Conservation (phyloP, 441 rosid genomes). For the Bocquillonia castaneifolia region DNA sequence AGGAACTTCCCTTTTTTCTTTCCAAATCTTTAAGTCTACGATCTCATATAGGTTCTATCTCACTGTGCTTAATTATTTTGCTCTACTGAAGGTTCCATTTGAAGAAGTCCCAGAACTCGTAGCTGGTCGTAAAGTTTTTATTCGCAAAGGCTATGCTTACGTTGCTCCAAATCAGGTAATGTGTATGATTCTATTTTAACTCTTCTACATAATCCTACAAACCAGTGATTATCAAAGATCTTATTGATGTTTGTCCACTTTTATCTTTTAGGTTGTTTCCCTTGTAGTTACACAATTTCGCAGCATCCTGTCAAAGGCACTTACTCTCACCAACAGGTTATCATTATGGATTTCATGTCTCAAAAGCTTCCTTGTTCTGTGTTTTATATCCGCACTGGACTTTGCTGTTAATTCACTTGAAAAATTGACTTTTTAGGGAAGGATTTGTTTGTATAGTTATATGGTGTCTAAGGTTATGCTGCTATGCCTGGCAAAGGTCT, state of each 20-base stretch:
- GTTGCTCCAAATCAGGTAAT: constrained; percentile 37
- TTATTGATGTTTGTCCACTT: neutral
- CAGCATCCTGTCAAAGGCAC: constrained; percentile 71
- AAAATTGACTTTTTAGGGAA: neutral
- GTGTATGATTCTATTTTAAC: neutral
- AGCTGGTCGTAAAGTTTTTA: constrained; percentile 64
- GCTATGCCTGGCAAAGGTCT: neutral
- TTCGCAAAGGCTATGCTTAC: constrained; percentile 73
- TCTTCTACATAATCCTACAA: neutral
- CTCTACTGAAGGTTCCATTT: constrained; percentile 70
- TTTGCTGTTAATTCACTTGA: neutral
- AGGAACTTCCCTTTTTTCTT: neutral
- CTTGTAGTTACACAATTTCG: constrained; percentile 76
- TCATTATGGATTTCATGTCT: constrained; percentile 15
- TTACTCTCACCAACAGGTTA: constrained; percentile 79
- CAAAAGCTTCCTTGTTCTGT: constrained; percentile 4
- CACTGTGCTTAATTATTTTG: neutral
- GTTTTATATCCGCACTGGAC: neutral
- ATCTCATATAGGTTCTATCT: constrained; percentile 15
- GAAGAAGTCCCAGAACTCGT: constrained; percentile 98
- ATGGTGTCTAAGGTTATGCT: neutral
- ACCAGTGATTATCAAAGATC: neutral
- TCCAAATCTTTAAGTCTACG: neutral
- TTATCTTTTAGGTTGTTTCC: constrained; percentile 30
- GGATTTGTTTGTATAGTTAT: neutral